Percentiles rank a stretch among this genome's conserved stretches.
phyloP scores from a whole-genome alignment of 805 yeast genomes.

The Sungouiozyma intestinalis region DNA sequence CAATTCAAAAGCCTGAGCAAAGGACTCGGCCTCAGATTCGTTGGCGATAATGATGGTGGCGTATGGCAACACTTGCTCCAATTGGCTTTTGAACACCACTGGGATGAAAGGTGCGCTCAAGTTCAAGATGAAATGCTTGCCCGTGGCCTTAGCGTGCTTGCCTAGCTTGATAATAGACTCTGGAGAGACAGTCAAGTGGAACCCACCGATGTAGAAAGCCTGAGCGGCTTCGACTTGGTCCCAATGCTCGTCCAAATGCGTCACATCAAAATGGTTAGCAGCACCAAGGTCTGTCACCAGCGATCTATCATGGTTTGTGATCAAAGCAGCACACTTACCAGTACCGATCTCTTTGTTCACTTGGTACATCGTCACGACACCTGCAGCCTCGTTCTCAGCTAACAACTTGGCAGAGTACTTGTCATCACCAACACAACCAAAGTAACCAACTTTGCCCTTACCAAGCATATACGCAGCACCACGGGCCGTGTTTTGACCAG shows the following conservation, averaged over 20 bases:
- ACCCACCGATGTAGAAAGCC: slow-evolving; percentile 93
- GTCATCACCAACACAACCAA: slow-evolving; percentile 95
- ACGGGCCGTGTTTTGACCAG: slow-evolving; percentile 98
- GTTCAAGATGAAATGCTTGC: slow-evolving; percentile 74
- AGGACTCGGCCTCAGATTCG: slow-evolving; percentile 94
- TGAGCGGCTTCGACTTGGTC: slow-evolving; percentile 67
- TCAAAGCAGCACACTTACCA: slow-evolving; percentile 96
- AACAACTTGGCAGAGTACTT: slow-evolving; percentile 69
- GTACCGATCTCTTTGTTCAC: slow-evolving; percentile 69
- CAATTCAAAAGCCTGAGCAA: slow-evolving; percentile 75
- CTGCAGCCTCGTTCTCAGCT: slow-evolving; percentile 79
- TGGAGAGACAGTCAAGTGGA: slow-evolving; percentile 96
- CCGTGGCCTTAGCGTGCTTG: slow-evolving; percentile 76
- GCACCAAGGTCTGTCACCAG: slow-evolving; percentile 95
- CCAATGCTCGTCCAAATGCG: slow-evolving; percentile 86
- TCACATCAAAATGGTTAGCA: slow-evolving; percentile 90
- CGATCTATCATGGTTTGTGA: slow-evolving; percentile 81
- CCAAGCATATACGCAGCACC: slow-evolving; percentile 95
- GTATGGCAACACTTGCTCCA: slow-evolving; percentile 72
- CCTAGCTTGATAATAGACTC: slow-evolving; percentile 86
- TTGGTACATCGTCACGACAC: slow-evolving; percentile 79
- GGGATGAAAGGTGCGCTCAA: slow-evolving; percentile 95
- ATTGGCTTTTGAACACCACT: slow-evolving; percentile 86
- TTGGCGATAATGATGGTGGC: slow-evolving; percentile 89
- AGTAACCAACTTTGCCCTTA: slow-evolving; percentile 70